Evolutionary conservation across 345 rosid genomes (phyloP), one percentile per base, ranked within the genome.

Genomic region (Physaria fendleri): DNA sequence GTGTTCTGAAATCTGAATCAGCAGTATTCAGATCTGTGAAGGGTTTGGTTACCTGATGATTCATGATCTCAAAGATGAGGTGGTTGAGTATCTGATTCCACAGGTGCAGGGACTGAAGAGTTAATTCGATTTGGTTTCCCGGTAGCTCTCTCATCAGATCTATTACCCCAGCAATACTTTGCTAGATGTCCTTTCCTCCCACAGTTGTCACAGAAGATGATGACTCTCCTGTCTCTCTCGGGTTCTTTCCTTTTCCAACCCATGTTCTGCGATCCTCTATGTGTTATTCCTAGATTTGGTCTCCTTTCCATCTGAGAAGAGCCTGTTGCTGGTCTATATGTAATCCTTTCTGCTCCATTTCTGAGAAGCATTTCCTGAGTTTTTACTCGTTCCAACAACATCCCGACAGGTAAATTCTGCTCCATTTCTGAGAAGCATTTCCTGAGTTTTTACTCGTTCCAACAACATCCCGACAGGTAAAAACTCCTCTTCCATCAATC

Each of bases 101-200:
- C 56, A 24, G 44, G 54, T 43, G 24, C 29, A 32, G 58, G 23
- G 49, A 40, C 39, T 37, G 39, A 54, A 15, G 62, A 53, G 12
- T 62, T 40, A 53, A 43, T 61, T 29, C 32, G 18, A 16, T 55
- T 51, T 22, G 45, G 71, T 53, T 49, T 77, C 61, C 53, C 46
- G 6, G 37, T 50, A 18, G 32, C 72, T 41, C 65, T 75, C 68
- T 62, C 53, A 17, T 61, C 83, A 6, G 39, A 2, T 48, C 68
- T 82, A 65, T 56, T 81, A 49, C 46, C 66, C 37, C 59, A 66
- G 64, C 95, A 91, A 29, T 73, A 20, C 56, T 61, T 73, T 12
- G 84, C 30, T n/a, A 73, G 3, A 73, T 88, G 98, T 23, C 95
- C 98, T 30, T 45, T 79, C 80, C 66, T 85, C 37, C 85, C 84